Evolutionary conservation across 805 yeast species (phyloP), one percentile per base, ranked within the genome.

Genomic region (Metschnikowia lachancei): DNA sequence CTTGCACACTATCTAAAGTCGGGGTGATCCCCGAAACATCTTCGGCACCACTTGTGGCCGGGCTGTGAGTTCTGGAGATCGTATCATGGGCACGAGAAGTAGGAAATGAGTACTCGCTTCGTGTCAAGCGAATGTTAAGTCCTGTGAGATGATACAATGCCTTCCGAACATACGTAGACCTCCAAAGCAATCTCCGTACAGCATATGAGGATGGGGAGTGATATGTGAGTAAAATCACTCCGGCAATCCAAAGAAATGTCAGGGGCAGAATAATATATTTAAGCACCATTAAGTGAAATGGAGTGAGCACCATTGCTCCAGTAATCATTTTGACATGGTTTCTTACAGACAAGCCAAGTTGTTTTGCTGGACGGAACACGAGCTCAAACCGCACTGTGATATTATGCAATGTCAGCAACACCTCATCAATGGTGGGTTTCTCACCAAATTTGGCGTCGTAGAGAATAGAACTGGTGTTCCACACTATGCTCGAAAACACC

Each of bases 341-440:
- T 9, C 39, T 36, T n/a, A 41, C 44, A 10, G 43, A 37, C 30
- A 71, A 52, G 16, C 58, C 58, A 30, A 67, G 53, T 36, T 63
- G 66, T 44, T 62, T 60, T 6, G 67, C 63, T 0, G 81, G 80
- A 13, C 68, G 58, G 19, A 73, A 53, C 3, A 75, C 44, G 54
- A 72, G 64, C 44, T 70, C 74, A 46, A 64, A 64, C 31, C 83
- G 64, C 0, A 67, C 57, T 2, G 74, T 60, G 43, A 78, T 65
- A 51, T 79, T 79, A 37, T 72, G 70, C 44, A 77, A 55, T 0
- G 78, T 70, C 50, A 71, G 72, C 30, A 78, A 49, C 2, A 78
- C 76, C 52, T 78, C 83, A 42, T 77, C 81, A 28, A 78, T 60
- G 1, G 82, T 78, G 11, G 82, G 82, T 39, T 64, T 70, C 45